Base-by-base conservation (phyloP, 768 basidiomycete species). In the Kwoniella dendrophila region DNA sequence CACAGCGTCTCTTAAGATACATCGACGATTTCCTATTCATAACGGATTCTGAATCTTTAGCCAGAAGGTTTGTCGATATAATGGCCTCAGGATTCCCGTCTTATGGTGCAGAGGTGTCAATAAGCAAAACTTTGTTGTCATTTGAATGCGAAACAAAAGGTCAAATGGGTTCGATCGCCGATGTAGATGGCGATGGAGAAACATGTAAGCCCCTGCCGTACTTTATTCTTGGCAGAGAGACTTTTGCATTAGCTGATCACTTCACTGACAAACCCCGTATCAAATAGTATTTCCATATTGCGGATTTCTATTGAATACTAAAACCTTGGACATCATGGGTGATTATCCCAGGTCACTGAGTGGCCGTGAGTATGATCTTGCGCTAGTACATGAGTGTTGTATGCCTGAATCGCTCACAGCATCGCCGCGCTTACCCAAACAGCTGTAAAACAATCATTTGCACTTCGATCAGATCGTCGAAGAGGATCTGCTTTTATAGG, bases 11-110 rank as follows among this genome's bases (percentile, higher is more conserved):
- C 3, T 80, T 96, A 32, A 84, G 96, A 61, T 83, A 92, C 60
- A 86, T 95, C n/a, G 96, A 99, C 71, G 96, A 99, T 74, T 99
- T 97, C 75, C 80, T 98, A 43, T 88, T 90, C 65, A 83, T 99
- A 56, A 90, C 92, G 3, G 88, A 90, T 1, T 84, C 83, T 55
- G 78, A 79, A 2, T 44, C 67, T 6, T 84, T 84, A 66, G 95
- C 95, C 0, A 80, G 70, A 48, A 80, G 79, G 0, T 99, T 96
- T 75, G 78, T 97, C 45, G 78, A 83, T 16, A 83, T 83, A 70
- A 96, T 99, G 92, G 81, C 84, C 26, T 75, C 83, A 75, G 92
- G 94, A 0, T 92, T 95, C 66, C 90, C 90, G 2, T 90, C 93
- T 71, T 98, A 97, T 71, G 96, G 96, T 0, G 97, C 93, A 64